Percentiles rank a stretch among this genome's conserved stretches.
These are phyloP conservation scores for Aspergillus egyptiacus DNA, from an alignment of 495 filamentous ascomycete genomes.

Conservation along the genomic window DNA sequence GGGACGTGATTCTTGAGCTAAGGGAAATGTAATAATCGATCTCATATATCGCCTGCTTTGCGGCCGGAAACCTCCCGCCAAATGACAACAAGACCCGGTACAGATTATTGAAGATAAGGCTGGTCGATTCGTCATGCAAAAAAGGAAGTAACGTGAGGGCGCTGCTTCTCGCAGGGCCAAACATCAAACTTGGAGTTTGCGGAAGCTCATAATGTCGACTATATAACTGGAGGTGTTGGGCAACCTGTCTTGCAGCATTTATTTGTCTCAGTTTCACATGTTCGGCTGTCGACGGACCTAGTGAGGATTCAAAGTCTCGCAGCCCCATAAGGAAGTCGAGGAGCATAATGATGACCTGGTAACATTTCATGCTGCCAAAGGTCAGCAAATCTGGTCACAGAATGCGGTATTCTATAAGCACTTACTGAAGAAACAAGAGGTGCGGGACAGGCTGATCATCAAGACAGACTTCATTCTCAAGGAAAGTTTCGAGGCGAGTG, in stretches of 20 bases:
- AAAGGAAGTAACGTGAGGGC: conserved; percentile 24
- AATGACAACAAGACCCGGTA: conserved; percentile 28
- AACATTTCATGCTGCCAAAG: conserved; percentile 25
- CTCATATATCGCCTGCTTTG: conserved; percentile 23
- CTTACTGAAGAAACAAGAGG: conserved; percentile 36
- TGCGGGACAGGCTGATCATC: conserved; percentile 29
- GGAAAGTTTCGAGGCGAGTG: conserved; percentile 24
- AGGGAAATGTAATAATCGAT: conserved; percentile 20
- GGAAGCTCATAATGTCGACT: conserved; percentile 30
- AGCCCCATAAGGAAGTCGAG: conserved; percentile 22
- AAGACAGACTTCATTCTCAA: conserved; percentile 16
- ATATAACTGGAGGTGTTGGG: conserved; percentile 27
- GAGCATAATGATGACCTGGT: conserved; percentile 24
- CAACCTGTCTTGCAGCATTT: conserved; percentile 27
- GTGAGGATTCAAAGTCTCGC: conserved; percentile 6
- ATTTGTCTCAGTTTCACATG: conserved; percentile 18
- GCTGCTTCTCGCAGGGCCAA: conserved; percentile 26
- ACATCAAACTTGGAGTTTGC: conserved; percentile 30
- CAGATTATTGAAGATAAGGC: conserved; percentile 29
- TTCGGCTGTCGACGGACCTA: conserved; percentile 11
- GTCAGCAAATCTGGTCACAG: not conserved
- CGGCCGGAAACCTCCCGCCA: conserved; percentile 24
- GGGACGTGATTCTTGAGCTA: conserved; percentile 20
- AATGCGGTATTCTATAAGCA: not conserved
- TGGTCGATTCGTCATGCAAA: conserved; percentile 21